A percentile compares a stretch with the other conserved stretches of the same genome.
Evolutionary conservation across 1,284 basidiomycete species (phyloP).

Genomic region (Cystobasidiaceae sp.): DNA sequence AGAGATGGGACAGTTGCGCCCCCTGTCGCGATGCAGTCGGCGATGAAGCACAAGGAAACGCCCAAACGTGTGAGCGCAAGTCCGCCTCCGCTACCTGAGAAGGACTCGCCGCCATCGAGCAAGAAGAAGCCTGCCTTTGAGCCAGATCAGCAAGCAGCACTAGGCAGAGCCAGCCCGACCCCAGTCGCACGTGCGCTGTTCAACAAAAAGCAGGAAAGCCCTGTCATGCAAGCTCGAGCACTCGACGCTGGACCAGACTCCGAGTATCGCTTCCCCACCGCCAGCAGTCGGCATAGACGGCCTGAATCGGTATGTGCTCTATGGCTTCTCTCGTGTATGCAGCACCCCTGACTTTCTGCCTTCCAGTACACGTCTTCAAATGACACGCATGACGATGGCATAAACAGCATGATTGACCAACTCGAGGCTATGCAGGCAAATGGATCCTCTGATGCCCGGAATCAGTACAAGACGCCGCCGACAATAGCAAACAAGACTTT

Average conservation of each 20-base stretch:
- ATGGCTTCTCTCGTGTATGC: background rate
- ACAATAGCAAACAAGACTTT: too few relatives aligned
- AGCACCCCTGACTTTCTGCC: background rate
- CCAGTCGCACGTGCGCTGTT: background rate
- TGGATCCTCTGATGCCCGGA: background rate
- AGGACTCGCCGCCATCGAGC: background rate
- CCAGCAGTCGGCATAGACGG: background rate
- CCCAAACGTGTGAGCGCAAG: background rate
- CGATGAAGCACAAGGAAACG: background rate
- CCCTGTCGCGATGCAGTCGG: background rate
- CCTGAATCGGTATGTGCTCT: slow-evolving; percentile 5
- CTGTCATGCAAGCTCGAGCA: background rate
- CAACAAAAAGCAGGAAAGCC: background rate
- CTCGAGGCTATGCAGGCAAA: slow-evolving; percentile 29
- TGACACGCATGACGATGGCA: slow-evolving; percentile 7
- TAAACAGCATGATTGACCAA: slow-evolving; percentile 25
- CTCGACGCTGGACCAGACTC: slow-evolving; percentile 3
- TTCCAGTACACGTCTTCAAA: slow-evolving; percentile 4
- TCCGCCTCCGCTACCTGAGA: background rate
- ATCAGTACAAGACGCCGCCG: too few relatives aligned
- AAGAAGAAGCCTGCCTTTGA: background rate
- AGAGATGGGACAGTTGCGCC: background rate
- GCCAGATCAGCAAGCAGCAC: too few relatives aligned
- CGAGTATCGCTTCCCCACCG: slow-evolving; percentile 24
- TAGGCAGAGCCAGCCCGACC: too few relatives aligned